Evolutionary conservation across 1,284 basidiomycete species (phyloP).

Genomic region (Cryptococcus sp.): DNA sequence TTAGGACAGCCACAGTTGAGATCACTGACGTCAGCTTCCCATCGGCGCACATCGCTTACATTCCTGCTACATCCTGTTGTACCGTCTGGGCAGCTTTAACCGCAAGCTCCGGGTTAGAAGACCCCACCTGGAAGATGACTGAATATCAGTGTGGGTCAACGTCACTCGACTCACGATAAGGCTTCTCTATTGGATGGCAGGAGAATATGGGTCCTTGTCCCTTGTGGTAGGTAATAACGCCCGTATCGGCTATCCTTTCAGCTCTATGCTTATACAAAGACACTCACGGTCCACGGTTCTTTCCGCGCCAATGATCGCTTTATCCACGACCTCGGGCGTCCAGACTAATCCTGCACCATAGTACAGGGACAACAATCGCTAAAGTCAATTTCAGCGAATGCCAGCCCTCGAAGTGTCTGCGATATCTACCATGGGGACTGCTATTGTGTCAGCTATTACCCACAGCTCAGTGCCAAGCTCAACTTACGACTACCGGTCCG

Average conservation of each 20-base stretch:
- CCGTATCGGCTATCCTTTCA: conserved; percentile 66
- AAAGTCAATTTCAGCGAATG: conserved; percentile 1
- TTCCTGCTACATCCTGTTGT: conserved; percentile 84
- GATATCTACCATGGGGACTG: conserved; percentile 34
- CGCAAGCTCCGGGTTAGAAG: conserved; percentile 82
- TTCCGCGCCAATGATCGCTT: conserved; percentile 84
- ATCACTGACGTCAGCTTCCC: conserved; percentile 35
- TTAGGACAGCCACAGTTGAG: conserved; percentile 77
- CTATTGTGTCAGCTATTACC: neutral
- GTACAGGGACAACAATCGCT: conserved; percentile 79
- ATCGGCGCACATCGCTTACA: conserved; percentile 52
- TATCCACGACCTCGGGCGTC: conserved; percentile 96
- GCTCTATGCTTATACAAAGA: conserved; percentile 2
- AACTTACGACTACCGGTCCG: conserved; percentile 80
- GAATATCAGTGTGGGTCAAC: conserved; percentile 5
- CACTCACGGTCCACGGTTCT: conserved; percentile 80
- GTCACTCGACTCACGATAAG: conserved; percentile 59
- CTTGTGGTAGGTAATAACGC: conserved; percentile 82
- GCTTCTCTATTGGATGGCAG: conserved; percentile 91
- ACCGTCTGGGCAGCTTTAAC: conserved; percentile 87
- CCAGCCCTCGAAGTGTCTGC: neutral
- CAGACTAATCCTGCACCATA: conserved; percentile 95
- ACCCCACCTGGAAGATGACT: conserved; percentile 77
- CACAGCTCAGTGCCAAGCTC: neutral
- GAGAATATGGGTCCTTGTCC: conserved; percentile 81